phyloP scores from a whole-genome alignment of 345 rosid genomes.

The Citrus hindsii region DNA sequence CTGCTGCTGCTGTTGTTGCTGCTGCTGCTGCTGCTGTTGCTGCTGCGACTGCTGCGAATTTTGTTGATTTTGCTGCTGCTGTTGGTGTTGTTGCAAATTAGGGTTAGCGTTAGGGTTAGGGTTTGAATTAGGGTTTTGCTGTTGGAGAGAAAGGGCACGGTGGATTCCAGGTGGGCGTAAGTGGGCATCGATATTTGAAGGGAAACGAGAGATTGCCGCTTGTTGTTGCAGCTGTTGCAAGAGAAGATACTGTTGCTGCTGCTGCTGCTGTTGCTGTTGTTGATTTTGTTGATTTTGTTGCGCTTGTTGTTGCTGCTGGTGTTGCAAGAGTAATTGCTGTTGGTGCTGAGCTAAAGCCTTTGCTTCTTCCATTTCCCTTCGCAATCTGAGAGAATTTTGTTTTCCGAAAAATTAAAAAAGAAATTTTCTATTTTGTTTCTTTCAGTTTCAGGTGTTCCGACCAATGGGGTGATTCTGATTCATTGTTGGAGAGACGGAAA shows the following conservation, averaged over 20 bases:
- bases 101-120: constrained; percentile 27
- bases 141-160: constrained; percentile 37
- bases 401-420: too few species aligned
- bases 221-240: constrained; percentile 56
- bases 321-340: constrained; percentile 29
- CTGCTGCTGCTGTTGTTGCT: too few species aligned
- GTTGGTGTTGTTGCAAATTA: constrained; percentile 24
- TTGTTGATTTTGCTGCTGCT: constrained; percentile 27
- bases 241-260: constrained; percentile 60
- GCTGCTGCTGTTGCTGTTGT: constrained; percentile 33
- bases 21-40: constrained; percentile 20
- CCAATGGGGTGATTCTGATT: too few species aligned
- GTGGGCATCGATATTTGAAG: constrained; percentile 86
- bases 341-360: constrained; percentile 49
- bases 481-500: too few species aligned
- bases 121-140: constrained; percentile 33
- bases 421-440: too few species aligned
- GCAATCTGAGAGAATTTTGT: not conserved
- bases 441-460: too few species aligned
- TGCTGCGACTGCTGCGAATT: constrained; percentile 20
- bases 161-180: constrained; percentile 57
- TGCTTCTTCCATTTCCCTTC: constrained; percentile 51
- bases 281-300: constrained; percentile 41
- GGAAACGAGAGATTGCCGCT: constrained; percentile 89
- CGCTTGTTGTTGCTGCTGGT: constrained; percentile 35